Base-by-base conservation (phyloP, 306 rosid species). In the Trichosanthes cucumerina region DNA sequence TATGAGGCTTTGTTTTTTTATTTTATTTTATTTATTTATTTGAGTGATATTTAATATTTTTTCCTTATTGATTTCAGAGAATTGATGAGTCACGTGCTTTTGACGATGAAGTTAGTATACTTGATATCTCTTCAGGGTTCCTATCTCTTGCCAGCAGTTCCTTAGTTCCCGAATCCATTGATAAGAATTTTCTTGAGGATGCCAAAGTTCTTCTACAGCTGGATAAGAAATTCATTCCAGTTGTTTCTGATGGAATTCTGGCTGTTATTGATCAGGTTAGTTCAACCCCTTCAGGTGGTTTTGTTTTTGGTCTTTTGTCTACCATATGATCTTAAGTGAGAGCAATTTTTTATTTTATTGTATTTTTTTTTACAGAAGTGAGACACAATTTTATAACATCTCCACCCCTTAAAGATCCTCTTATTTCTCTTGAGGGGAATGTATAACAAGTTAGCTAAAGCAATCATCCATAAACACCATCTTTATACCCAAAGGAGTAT, bases 191-290 rank as follows among this genome's bases (percentile, higher is more conserved):
- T 86, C 90, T 95, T 13, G 88, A 85, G 76, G 82, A 87, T 79
- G 94, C 92, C 76, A 91, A 82, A 82, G 96, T 91, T 85, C 96
- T 95, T 76, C 90, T 76, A 63, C 99, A 95, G 89, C 89, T 95
- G 82, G 99, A 95, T 85, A 91, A 95, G 87, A 95, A 95, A 83
- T 95, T 87, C 86, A 95, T 95, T 83, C 97, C 97, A 56, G 81
- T 95, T 66, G 90, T 88, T 85, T 94, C 91, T 19, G 90, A 93
- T 74, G 84, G 78, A 81, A 90, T 84, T 75, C 90, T 95, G 81
- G 97, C 96, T 80, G 77, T 88, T 81, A 89, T 95, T 85, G 99
- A 95, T 84, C 99, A 92, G 99, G 99, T 95, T 53, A 50, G 66
- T 64, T 12, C 21, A 64, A 31, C 57, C 46, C 34, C 50, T 77